phyloP scores from a whole-genome alignment of 2,329 filamentous ascomycete genomes.

The Fusarium mundagurra region DNA sequence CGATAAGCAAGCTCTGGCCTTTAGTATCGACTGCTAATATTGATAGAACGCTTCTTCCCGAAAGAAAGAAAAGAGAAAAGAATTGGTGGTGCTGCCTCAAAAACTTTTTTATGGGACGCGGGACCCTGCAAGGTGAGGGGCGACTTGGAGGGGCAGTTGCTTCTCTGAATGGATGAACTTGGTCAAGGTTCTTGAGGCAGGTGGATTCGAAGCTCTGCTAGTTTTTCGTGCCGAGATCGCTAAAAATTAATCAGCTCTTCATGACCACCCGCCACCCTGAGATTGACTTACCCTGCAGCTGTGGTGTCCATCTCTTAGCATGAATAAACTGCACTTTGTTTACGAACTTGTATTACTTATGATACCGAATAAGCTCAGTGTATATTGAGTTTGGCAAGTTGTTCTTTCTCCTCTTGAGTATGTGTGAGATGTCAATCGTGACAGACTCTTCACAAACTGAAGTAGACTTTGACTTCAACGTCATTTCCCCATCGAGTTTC shows the following conservation, averaged over 20 bases:
- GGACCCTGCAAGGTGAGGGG: constrained; percentile 31
- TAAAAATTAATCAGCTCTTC: not conserved
- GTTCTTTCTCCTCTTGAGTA: not conserved
- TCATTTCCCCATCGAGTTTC: constrained; percentile 83
- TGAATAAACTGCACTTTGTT: not conserved
- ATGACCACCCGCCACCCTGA: not conserved
- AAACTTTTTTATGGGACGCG: constrained; percentile 54
- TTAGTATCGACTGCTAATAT: constrained; percentile 49
- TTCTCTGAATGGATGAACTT: not conserved
- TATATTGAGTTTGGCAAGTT: not conserved
- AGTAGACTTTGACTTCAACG: constrained; percentile 72
- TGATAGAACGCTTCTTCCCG: constrained; percentile 63
- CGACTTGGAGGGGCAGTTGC: constrained; percentile 27
- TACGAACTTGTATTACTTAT: not conserved
- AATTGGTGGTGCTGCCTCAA: constrained; percentile 44
- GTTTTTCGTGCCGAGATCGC: constrained; percentile 6
- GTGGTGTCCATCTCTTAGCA: too few species aligned
- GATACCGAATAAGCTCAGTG: not conserved
- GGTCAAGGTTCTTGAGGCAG: not conserved
- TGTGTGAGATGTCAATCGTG: not conserved
- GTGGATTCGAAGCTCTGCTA: constrained; percentile 10
- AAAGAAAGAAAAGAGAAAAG: constrained; percentile 58
- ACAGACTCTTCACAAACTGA: constrained; percentile 48
- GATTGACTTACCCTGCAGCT: not conserved
- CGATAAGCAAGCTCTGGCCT: constrained; percentile 45